Evolutionary conservation across 2,329 filamentous ascomycete genomes (phyloP).

Genomic region (Monosporascus sp.): DNA sequence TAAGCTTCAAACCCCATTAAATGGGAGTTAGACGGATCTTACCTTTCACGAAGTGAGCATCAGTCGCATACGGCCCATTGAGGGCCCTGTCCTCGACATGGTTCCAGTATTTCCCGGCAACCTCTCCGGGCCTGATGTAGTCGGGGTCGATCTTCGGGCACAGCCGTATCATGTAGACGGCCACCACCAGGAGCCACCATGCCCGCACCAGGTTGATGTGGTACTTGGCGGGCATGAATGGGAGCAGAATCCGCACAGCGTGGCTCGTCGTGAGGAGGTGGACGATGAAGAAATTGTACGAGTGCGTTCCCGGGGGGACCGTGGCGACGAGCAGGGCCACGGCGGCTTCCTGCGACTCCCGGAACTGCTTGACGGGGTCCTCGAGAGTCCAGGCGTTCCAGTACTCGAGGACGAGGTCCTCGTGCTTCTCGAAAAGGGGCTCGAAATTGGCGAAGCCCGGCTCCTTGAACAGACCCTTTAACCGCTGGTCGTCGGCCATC

Average conservation of each 20-base stretch:
- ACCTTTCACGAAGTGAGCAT: slow-evolving; percentile 85
- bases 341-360: slow-evolving; percentile 60
- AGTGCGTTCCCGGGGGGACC: slow-evolving; percentile 50
- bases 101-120: slow-evolving; percentile 67
- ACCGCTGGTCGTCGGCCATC: slow-evolving; percentile 62
- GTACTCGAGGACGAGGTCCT: slow-evolving; percentile 71
- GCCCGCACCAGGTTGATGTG: slow-evolving; percentile 72
- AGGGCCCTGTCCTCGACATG: slow-evolving; percentile 70
- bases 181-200: slow-evolving; percentile 83
- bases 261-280: slow-evolving; percentile 83
- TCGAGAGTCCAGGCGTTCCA: slow-evolving; percentile 82
- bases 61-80: slow-evolving; percentile 59
- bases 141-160: slow-evolving; percentile 68
- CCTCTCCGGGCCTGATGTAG: slow-evolving; percentile 53
- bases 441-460: slow-evolving; percentile 60
- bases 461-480: slow-evolving; percentile 60
- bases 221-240: slow-evolving; percentile 65
- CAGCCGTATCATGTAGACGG: slow-evolving; percentile 70
- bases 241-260: slow-evolving; percentile 79
- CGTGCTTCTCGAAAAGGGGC: slow-evolving; percentile 61
- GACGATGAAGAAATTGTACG: slow-evolving; percentile 78
- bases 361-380: slow-evolving; percentile 69
- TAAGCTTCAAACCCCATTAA: slow-evolving; percentile 8
- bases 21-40: slow-evolving; percentile 19
- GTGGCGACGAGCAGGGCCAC: slow-evolving; percentile 59